A percentile compares a stretch with the other conserved stretches of the same genome.
Conservation (phyloP, 2,329 filamentous ascomycete genomes). For the Venturia carpophila region DNA sequence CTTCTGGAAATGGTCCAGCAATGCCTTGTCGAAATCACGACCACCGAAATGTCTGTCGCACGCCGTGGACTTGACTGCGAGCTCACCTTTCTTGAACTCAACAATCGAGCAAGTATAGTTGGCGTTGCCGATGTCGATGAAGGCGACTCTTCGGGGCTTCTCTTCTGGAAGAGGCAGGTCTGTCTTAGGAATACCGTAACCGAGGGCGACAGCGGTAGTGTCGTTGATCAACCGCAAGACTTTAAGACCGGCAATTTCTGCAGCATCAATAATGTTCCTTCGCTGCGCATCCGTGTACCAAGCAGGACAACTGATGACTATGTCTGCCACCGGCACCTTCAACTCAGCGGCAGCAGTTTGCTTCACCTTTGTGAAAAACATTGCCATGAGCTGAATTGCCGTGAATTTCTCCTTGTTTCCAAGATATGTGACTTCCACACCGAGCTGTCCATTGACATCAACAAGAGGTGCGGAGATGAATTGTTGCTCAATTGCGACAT, state of each 20-base stretch:
- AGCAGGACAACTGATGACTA: slow-evolving; percentile 87
- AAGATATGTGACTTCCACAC: slow-evolving; percentile 85
- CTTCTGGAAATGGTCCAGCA: slow-evolving; percentile 88
- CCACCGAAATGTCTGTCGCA: slow-evolving; percentile 96
- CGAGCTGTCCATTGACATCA: slow-evolving; percentile 89
- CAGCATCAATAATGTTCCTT: slow-evolving; percentile 78
- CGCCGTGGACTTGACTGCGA: slow-evolving; percentile 84
- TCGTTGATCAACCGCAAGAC: slow-evolving; percentile 94
- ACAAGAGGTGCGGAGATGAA: slow-evolving; percentile 79
- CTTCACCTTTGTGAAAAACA: slow-evolving; percentile 94
- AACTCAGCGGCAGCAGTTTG: slow-evolving; percentile 79
- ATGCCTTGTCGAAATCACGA: slow-evolving; percentile 89
- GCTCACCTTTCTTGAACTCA: slow-evolving; percentile 94
- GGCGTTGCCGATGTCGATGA: slow-evolving; percentile 92
- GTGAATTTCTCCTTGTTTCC: slow-evolving; percentile 94
- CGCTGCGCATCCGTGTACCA: slow-evolving; percentile 98
- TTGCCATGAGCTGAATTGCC: slow-evolving; percentile 86
- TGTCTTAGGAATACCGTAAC: slow-evolving; percentile 95
- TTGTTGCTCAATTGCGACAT: slow-evolving; percentile 86
- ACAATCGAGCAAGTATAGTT: slow-evolving; percentile 93
- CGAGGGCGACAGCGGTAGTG: slow-evolving; percentile 89
- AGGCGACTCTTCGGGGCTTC: slow-evolving; percentile 82
- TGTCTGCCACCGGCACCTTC: slow-evolving; percentile 81
- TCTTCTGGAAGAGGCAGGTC: slow-evolving; percentile 84
- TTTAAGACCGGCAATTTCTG: slow-evolving; percentile 90